Evolutionary conservation across 306 rosid species (phyloP).

Genomic region (Urtica urens): DNA sequence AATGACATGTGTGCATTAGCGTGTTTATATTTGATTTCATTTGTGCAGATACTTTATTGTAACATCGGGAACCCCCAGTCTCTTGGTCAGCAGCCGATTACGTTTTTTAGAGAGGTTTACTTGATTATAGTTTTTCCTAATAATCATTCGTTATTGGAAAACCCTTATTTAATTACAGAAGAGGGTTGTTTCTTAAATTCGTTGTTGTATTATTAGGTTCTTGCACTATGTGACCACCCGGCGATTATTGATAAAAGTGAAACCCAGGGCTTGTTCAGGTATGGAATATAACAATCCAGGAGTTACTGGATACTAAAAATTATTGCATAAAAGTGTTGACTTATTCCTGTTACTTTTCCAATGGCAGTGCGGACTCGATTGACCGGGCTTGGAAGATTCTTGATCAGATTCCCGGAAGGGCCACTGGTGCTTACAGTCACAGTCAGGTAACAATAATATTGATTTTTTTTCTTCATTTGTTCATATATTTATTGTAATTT

Average conservation of each 20-base stretch:
- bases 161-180: no score
- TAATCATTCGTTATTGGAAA: no score
- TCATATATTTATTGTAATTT: not conserved
- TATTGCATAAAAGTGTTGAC: not conserved
- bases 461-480: not conserved
- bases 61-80: constrained; percentile 96
- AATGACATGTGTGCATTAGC: not conserved
- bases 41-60: constrained; percentile 69
- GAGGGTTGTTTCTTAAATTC: no score
- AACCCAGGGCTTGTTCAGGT: constrained; percentile 97
- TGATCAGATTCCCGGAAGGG: constrained; percentile 86
- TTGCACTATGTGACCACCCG: constrained; percentile 82
- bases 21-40: constrained; percentile 6
- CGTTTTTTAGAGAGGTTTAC: constrained; percentile 90
- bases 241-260: constrained; percentile 72
- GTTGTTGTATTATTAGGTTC: constrained; percentile 34
- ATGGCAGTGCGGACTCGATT: constrained; percentile 61
- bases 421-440: constrained; percentile 92
- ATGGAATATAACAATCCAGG: not conserved
- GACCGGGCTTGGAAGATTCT: constrained; percentile 70
- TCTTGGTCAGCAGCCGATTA: constrained; percentile 76
- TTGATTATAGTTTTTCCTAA: no score
- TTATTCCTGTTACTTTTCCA: constrained; percentile 3
- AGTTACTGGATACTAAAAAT: not conserved
- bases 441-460: constrained; percentile 46